phyloP scores from a whole-genome alignment of 2,329 filamentous ascomycete genomes.

The Diatrype stigma region DNA sequence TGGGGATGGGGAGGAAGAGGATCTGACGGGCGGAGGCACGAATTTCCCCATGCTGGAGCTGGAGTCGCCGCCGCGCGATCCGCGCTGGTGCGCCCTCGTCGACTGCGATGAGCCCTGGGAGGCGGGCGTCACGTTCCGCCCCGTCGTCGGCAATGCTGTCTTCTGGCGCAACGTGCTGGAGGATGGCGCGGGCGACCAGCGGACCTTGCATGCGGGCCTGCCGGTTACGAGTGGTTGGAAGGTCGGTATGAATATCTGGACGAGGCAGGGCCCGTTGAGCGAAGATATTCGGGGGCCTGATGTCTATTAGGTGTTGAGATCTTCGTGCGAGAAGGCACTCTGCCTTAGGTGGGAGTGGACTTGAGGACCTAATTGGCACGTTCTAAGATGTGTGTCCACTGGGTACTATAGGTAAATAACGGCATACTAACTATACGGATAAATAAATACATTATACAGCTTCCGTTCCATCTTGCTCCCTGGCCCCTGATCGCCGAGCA shows the following conservation, averaged over 20 bases:
- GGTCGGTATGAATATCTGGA: constrained; percentile 51
- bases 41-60: constrained; percentile 43
- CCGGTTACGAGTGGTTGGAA: constrained; percentile 43
- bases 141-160: constrained; percentile 43
- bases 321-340: neutral
- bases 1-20: constrained; percentile 15
- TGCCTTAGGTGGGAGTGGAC: no score
- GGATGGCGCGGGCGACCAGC: constrained; percentile 36
- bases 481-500: no score
- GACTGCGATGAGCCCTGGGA: constrained; percentile 47
- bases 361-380: no score
- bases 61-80: constrained; percentile 31
- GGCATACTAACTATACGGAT: no score
- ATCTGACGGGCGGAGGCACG: constrained; percentile 42
- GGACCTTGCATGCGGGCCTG: constrained; percentile 43
- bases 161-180: constrained; percentile 44
- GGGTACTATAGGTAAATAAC: no score
- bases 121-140: constrained; percentile 43
- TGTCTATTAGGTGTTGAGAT: constrained; percentile 7
- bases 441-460: no score
- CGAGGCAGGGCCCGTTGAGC: constrained; percentile 36
- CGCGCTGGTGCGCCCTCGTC: constrained; percentile 39
- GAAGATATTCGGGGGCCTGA: constrained; percentile 29
- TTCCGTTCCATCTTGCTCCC: no score
- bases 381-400: no score